These are phyloP conservation scores for Syzygium aqueum DNA, from an alignment of 345 rosid species.

Conservation along the genomic window DNA sequence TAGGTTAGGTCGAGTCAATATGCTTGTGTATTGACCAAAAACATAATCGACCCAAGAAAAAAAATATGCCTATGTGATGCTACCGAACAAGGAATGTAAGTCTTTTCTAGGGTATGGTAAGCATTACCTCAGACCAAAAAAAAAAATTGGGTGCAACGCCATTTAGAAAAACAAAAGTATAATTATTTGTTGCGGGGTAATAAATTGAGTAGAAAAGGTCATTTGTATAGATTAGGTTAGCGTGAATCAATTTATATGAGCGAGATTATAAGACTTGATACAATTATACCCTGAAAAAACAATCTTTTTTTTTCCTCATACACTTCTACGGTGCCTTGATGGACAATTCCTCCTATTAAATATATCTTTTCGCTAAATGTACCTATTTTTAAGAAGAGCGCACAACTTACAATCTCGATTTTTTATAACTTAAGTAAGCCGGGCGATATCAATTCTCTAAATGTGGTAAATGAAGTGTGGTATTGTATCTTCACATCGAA, in stretches of 20 bases:
- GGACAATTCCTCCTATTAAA: background rate
- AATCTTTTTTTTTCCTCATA: too few species aligned
- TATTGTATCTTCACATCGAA: background rate
- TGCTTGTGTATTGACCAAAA: background rate
- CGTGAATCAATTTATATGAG: background rate
- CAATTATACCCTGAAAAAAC: too few species aligned
- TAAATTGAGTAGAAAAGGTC: background rate
- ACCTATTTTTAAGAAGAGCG: background rate
- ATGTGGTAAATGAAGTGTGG: background rate
- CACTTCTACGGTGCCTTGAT: background rate
- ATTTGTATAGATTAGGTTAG: background rate
- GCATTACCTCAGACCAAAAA: background rate
- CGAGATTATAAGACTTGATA: background rate
- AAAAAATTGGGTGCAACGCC: background rate
- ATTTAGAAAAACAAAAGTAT: background rate
- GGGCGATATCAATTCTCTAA: background rate
- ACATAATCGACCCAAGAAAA: too few species aligned
- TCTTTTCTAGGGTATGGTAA: background rate
- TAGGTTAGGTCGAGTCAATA: background rate
- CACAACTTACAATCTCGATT: fast-evolving
- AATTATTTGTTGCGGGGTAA: background rate
- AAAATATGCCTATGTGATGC: background rate
- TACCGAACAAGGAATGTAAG: background rate
- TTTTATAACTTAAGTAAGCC: background rate
- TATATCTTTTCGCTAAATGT: background rate